Evolutionary conservation across 352 stramenopile species (phyloP).

Genomic region (Phytophthora sp.): DNA sequence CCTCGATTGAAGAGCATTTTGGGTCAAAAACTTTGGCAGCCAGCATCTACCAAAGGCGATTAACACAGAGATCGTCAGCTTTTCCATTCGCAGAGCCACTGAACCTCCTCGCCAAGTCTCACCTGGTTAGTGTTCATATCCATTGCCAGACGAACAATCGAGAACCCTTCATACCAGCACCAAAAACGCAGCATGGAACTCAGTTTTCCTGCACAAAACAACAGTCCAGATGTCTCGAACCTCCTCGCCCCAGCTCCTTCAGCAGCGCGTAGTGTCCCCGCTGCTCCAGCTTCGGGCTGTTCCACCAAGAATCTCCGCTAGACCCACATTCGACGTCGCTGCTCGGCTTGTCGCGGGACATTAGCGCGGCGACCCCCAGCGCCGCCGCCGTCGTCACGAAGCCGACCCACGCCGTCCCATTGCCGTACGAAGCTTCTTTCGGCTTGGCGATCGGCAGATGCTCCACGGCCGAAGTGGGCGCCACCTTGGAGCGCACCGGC

Average conservation of each 20-base stretch:
- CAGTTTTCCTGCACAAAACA: too few species aligned
- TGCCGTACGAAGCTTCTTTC: conserved; percentile 17
- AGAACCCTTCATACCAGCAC: conserved; percentile 50
- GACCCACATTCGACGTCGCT: conserved; percentile 31
- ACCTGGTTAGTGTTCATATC: conserved; percentile 59
- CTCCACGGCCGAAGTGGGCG: neutral
- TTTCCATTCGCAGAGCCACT: neutral
- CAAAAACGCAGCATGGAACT: conserved; percentile 14
- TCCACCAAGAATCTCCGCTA: conserved; percentile 14
- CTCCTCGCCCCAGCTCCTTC: conserved; percentile 72
- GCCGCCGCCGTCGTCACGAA: conserved; percentile 23
- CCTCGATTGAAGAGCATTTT: conserved; percentile 55
- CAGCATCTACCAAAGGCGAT: conserved; percentile 35
- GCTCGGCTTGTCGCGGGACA: conserved; percentile 12
- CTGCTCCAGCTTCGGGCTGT: conserved; percentile 13
- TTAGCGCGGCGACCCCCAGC: conserved; percentile 12
- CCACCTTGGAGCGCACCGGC: conserved; percentile 18
- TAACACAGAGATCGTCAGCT: conserved; percentile 1
- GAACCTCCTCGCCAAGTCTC: neutral
- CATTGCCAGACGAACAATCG: conserved; percentile 66
- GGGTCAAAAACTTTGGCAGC: conserved; percentile 83
- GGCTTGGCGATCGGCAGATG: neutral
- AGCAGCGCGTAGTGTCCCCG: conserved; percentile 56
- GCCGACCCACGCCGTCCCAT: conserved; percentile 29
- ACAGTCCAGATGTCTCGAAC: conserved; percentile 21